Evolutionary conservation across 2,329 filamentous ascomycete genomes (phyloP).

Genomic region (Stemphylium lycopersici): DNA sequence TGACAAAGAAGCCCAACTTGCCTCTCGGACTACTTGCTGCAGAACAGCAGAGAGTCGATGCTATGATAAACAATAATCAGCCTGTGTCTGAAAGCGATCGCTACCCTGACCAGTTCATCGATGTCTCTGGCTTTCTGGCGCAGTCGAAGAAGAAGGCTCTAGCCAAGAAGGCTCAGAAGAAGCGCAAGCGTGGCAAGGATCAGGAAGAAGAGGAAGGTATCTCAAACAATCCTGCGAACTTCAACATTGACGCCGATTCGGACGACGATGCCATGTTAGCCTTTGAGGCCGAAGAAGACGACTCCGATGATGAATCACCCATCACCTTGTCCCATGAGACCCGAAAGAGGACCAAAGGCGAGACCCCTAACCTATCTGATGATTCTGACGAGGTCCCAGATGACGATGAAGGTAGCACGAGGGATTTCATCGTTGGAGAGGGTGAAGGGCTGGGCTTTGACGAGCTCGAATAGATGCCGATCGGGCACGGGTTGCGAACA

Average conservation of each 20-base stretch:
- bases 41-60: not conserved
- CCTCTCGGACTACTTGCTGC: not conserved
- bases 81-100: not conserved
- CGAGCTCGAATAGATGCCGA: too few relatives aligned
- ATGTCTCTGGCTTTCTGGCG: not conserved
- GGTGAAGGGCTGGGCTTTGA: too few relatives aligned
- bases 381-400: too few relatives aligned
- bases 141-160: not conserved
- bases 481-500: too few relatives aligned
- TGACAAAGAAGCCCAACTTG: not conserved
- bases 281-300: too few relatives aligned
- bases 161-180: not conserved
- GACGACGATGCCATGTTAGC: too few relatives aligned
- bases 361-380: too few relatives aligned
- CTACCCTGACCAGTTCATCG: not conserved
- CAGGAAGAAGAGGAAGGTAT: not conserved
- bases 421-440: too few relatives aligned
- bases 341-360: too few relatives aligned
- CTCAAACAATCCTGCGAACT: not conserved
- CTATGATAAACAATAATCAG: not conserved
- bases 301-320: too few relatives aligned
- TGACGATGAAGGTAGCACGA: too few relatives aligned
- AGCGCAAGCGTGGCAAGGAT: not conserved
- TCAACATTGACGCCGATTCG: not conserved
- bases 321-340: too few relatives aligned